These are phyloP conservation scores for Curvularia sp. DNA, from an alignment of 2,329 filamentous ascomycete genomes.

Conservation along the genomic window DNA sequence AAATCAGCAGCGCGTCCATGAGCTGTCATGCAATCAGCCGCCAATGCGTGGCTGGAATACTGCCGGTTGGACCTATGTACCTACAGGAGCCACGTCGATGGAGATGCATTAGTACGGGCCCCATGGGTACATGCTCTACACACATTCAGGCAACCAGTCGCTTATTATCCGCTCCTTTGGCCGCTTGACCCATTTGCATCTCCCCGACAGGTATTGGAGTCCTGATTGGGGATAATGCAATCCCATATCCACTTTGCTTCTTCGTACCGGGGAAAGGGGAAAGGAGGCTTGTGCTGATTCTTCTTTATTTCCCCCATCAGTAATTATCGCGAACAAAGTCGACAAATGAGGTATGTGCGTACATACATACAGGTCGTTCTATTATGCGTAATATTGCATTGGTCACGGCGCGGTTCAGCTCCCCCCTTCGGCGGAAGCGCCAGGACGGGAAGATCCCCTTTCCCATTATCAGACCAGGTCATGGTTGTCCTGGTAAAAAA, in stretches of 20 bases:
- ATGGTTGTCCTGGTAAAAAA: neutral
- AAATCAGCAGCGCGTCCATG: constrained; percentile 11
- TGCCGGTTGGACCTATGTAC: constrained; percentile 37
- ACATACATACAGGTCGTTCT: no score
- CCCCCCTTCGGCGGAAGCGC: constrained; percentile 11
- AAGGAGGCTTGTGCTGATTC: no score
- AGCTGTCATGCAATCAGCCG: constrained; percentile 20
- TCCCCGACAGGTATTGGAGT: neutral
- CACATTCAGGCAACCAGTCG: neutral
- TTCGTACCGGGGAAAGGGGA: neutral
- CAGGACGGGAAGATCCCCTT: constrained; percentile 14
- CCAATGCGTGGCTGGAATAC: constrained; percentile 38
- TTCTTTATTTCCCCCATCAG: neutral
- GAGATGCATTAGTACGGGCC: constrained; percentile 12
- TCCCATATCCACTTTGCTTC: neutral
- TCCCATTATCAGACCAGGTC: constrained; percentile 4
- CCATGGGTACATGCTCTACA: no score
- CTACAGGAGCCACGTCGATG: constrained; percentile 36
- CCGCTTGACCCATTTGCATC: neutral
- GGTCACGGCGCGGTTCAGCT: neutral
- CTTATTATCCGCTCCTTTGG: neutral
- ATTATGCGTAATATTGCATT: neutral
- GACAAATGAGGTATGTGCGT: neutral
- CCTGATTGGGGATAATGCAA: neutral
- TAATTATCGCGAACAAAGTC: neutral